Conservation (phyloP, 768 basidiomycete genomes). For the Pleurotus cornucopiae region DNA sequence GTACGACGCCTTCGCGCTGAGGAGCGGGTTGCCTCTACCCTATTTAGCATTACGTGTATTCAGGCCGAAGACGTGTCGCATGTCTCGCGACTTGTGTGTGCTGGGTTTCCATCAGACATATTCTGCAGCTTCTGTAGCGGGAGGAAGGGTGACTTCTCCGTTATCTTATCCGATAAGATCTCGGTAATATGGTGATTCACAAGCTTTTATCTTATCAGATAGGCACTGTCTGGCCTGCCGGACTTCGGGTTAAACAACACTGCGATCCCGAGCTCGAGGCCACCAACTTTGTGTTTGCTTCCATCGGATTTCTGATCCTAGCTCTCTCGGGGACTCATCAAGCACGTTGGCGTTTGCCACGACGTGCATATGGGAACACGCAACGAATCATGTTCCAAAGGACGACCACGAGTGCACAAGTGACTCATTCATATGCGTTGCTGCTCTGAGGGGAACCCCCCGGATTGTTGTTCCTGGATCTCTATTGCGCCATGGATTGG, state of each 20-base stretch:
- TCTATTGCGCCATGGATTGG: background rate
- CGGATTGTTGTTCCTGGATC: slow-evolving; percentile 6
- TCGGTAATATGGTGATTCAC: background rate
- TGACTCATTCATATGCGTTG: too few species aligned
- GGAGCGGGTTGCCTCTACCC: too few species aligned
- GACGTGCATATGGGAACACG: background rate
- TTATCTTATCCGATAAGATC: slow-evolving; percentile 1
- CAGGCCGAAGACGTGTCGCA: background rate
- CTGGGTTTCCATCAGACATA: background rate
- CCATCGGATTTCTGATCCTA: background rate
- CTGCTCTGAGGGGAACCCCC: background rate
- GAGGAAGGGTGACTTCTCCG: background rate
- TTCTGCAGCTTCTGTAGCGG: background rate
- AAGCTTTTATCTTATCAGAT: slow-evolving; percentile 4
- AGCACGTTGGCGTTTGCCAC: background rate
- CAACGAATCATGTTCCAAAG: background rate
- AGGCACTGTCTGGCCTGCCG: background rate
- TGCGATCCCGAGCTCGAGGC: too few species aligned
- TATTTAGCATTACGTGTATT: background rate
- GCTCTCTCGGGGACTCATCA: background rate
- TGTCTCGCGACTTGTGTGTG: background rate
- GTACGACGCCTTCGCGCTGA: too few species aligned
- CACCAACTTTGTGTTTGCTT: background rate
- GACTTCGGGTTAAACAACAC: too few species aligned
- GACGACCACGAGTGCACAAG: background rate